phyloP scores from a whole-genome alignment of 2,329 filamentous ascomycete genomes.

The Aspergillus calidoustus region DNA sequence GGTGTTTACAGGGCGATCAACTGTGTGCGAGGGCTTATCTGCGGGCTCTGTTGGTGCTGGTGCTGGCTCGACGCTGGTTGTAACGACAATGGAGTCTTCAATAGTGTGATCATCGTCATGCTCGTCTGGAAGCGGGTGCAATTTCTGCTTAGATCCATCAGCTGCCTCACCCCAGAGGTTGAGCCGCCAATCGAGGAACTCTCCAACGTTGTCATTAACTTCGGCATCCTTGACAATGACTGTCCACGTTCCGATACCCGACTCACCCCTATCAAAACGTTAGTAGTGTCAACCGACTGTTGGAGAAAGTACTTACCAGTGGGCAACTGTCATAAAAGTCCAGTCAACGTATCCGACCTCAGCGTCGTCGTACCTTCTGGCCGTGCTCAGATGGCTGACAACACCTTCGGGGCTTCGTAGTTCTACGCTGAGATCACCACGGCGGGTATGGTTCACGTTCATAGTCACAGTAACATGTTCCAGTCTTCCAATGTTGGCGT shows the following conservation, averaged over 20 bases:
- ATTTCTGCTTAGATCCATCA: constrained; percentile 71
- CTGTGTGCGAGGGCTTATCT: constrained; percentile 64
- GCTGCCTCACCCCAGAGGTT: constrained; percentile 92
- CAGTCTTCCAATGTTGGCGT: constrained; percentile 81
- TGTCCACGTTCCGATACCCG: constrained; percentile 86
- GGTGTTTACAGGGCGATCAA: constrained; percentile 66
- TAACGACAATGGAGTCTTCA: constrained; percentile 63
- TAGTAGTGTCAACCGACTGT: constrained; percentile 16
- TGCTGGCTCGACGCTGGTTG: constrained; percentile 62
- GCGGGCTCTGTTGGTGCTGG: constrained; percentile 51
- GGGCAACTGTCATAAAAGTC: constrained; percentile 98
- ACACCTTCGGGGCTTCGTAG: constrained; percentile 81
- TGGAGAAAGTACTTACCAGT: constrained; percentile 68
- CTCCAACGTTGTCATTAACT: constrained; percentile 76
- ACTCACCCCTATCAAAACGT: constrained; percentile 71
- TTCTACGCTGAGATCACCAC: constrained; percentile 92
- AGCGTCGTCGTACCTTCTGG: constrained; percentile 71
- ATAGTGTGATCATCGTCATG: constrained; percentile 84
- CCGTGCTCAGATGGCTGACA: constrained; percentile 79
- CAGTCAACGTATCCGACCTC: constrained; percentile 81
- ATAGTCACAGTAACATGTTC: constrained; percentile 98
- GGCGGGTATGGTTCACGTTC: constrained; percentile 86
- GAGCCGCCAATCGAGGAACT: constrained; percentile 87
- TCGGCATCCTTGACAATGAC: constrained; percentile 84
- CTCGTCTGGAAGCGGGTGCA: constrained; percentile 80